phyloP scores from a whole-genome alignment of 495 filamentous ascomycete genomes.

The Penicillium samsonianum region DNA sequence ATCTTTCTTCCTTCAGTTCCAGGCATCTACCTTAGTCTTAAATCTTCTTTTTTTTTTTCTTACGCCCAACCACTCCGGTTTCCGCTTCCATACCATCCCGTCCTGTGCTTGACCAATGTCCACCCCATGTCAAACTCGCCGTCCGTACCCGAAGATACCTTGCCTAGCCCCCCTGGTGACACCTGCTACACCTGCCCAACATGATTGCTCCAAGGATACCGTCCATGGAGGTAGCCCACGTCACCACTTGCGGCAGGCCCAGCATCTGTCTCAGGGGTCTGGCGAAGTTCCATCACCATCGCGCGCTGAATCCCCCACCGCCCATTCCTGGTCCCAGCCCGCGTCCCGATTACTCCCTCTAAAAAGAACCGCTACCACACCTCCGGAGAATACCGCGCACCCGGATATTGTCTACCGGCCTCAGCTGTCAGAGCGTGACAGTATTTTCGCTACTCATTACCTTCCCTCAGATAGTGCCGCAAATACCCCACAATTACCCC shows the following conservation, averaged over 20 bases:
- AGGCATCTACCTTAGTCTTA: background rate
- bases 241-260: slow-evolving; percentile 40
- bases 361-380: slow-evolving; percentile 40
- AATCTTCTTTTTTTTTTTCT: background rate
- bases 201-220: slow-evolving; percentile 47
- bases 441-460: slow-evolving; percentile 65
- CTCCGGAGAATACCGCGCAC: slow-evolving; percentile 31
- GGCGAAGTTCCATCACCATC: slow-evolving; percentile 40
- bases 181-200: slow-evolving; percentile 47
- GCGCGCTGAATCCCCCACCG: slow-evolving; percentile 45
- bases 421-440: slow-evolving; percentile 62
- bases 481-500: slow-evolving; percentile 51
- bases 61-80: slow-evolving; percentile 12
- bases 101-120: slow-evolving; percentile 52
- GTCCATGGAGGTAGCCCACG: slow-evolving; percentile 43
- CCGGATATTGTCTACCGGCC: slow-evolving; percentile 40
- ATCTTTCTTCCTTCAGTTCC: background rate
- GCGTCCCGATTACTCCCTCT: slow-evolving; percentile 34
- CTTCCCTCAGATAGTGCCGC: slow-evolving; percentile 49
- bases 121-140: slow-evolving; percentile 57
- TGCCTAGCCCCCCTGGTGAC: slow-evolving; percentile 53
- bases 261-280: slow-evolving; percentile 36
- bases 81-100: slow-evolving; percentile 35
- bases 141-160: slow-evolving; percentile 49
- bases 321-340: slow-evolving; percentile 40